Base-by-base conservation (phyloP, 768 basidiomycete genomes). In the Amanita inopinata region DNA sequence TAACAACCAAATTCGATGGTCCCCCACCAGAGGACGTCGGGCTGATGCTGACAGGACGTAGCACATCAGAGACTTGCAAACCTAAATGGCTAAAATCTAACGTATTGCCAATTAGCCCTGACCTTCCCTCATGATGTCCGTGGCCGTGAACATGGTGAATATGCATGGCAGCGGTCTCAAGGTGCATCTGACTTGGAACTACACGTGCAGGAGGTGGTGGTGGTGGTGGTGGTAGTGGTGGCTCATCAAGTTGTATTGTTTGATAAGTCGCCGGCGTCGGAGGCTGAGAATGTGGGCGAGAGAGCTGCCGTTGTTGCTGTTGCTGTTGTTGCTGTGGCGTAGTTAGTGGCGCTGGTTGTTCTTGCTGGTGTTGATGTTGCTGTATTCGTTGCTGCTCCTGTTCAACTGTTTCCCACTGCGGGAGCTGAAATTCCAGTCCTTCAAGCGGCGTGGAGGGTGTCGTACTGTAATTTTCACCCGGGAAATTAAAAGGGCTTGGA, bases 381-480 rank as follows among this genome's bases (percentile, higher is more conserved):
- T 67, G 61, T 38, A 56, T 51, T 39, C 64, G 64, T 40, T 62
- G 66, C 49, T 63, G 57, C 49, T 67, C 57, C 51, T 58, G 63
- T 48, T 73, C 61, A 48, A 64, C 59, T 20, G 63, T 63, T 53
- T 64, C 60, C 65, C 67, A 64, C 46, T 64, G 55, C 44, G 64
- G 43, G 64, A 58, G 23, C 23, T 38, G 37, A 30, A 40, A 41
- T 12, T 41, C 40, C 19, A 41, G 30, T 49, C 50, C 34, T 56
- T 58, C 61, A 53, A 62, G 63, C 8, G 74, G 72, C 9, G 73
- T 73, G 19, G 71, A 56, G 34, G 74, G 67, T 51, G 62, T 63
- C 20, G 73, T 36, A 19, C 34, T 36, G 43, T 37, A 44, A 20
- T 27, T 36, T 23, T 44, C 43, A 37, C 43, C 50, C 53, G 47